Evolutionary conservation across 495 filamentous ascomycete species (phyloP), one percentile per base, ranked within the genome.

Genomic region (Amorphotheca resinae): DNA sequence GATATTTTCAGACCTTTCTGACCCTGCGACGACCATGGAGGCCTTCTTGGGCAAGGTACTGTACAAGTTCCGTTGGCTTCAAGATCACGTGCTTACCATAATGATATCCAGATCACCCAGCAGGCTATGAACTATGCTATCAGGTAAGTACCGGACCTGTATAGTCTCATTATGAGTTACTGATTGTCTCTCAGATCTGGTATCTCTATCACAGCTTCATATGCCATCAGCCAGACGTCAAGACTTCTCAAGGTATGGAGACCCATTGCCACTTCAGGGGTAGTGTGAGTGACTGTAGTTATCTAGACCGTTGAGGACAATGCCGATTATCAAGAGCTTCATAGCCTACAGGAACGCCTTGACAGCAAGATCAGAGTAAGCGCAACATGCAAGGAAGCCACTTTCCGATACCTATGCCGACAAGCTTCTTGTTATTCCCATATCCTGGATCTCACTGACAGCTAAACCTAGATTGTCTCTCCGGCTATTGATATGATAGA

Each of bases 401-500:
- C 5, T 5, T 28, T 2, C 16, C 32, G 14, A 18, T 40, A n/a
- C 20, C 4, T 11, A 22, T 20, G 4, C 15, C 18, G n/a, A 38
- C 35, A 7, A 15, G 18, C 1, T 20, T 3, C 35, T 7, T 39
- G 5, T 4, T n/a, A n/a, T n/a, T n/a, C n/a, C n/a, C n/a, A n/a
- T n/a, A n/a, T n/a, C n/a, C n/a, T 14, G 2, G 18, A 38, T 25
- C 35, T 33, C n/a, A n/a, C 11, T 47, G 18, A 41, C n/a, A 17
- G 16, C 14, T 33, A 15, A 28, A 14, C 36, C 12, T 44, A 87
- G 81, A 88, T 95, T 42, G 80, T 95, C 31, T 85, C 85, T 17
- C 88, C 88, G 3, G 82, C 87, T 1, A 93, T 95, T 54, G 86
- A 95, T 54, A 75, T 94, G 69, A 91, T 95, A 42, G 87, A 94